phyloP scores from a whole-genome alignment of 371 early-diverging fungal genomes.

The Zychaea mexicana region DNA sequence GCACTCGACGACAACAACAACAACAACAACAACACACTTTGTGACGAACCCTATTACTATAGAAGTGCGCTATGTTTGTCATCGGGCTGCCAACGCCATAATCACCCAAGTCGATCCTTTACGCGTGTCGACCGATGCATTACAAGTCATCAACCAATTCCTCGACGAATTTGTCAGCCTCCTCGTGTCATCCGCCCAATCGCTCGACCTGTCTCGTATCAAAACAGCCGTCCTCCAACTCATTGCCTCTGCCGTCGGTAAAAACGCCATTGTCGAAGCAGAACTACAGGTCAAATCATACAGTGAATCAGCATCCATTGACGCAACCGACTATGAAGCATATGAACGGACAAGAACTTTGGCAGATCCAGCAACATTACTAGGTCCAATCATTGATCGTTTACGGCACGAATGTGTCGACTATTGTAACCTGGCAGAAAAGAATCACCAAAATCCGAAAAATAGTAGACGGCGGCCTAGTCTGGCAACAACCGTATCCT shows the following conservation, averaged over 20 bases:
- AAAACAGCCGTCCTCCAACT: conserved; percentile 49
- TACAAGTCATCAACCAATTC: conserved; percentile 61
- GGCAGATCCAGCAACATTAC: conserved; percentile 24
- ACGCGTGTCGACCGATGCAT: conserved; percentile 63
- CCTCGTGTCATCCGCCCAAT: conserved; percentile 45
- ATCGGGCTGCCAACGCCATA: conserved; percentile 68
- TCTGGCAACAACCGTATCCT: background rate
- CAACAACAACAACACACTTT: background rate
- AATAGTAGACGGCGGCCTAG: conserved; percentile 5
- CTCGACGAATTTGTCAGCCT: conserved; percentile 60
- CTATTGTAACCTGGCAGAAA: conserved; percentile 53
- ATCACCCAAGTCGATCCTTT: conserved; percentile 61
- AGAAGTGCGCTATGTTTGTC: conserved; percentile 51
- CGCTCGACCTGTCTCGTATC: conserved; percentile 50
- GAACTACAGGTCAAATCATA: conserved; percentile 62
- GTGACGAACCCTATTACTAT: background rate
- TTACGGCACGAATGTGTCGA: conserved; percentile 52
- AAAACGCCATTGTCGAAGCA: conserved; percentile 68
- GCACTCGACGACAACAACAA: background rate
- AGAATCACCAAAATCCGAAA: conserved; percentile 19
- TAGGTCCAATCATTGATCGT: conserved; percentile 4
- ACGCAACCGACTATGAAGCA: conserved; percentile 26
- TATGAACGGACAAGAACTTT: conserved; percentile 39
- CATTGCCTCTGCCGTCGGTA: conserved; percentile 56
- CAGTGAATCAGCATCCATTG: conserved; percentile 45